Conservation (phyloP, 305 asterid species). For the Plantago lanceolata region DNA sequence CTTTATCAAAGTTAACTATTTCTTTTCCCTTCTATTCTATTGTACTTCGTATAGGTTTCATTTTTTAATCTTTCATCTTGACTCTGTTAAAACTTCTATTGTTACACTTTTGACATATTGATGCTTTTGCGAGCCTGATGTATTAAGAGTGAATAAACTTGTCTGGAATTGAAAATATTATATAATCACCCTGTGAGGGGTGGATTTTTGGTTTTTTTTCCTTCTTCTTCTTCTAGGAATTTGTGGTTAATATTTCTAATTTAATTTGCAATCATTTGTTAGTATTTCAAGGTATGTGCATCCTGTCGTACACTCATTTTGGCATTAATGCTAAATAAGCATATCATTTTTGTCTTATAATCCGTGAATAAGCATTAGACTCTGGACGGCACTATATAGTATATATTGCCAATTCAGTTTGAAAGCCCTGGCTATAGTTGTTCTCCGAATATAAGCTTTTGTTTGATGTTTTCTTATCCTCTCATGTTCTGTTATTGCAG, state of each 20-base stretch:
- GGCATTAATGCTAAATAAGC: constrained; percentile 16
- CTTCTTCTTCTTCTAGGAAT: too few relatives aligned
- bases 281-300: background rate
- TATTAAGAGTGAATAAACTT: background rate
- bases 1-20: background rate
- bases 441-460: constrained; percentile 3
- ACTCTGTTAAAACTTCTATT: background rate
- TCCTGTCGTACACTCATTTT: background rate
- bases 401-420: constrained; percentile 13
- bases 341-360: constrained; percentile 3
- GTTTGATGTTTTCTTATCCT: constrained; percentile 4
- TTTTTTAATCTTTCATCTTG: constrained; percentile 11
- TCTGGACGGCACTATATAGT: constrained; percentile 5
- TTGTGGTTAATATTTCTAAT: too few relatives aligned
- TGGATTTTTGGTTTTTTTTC: too few relatives aligned
- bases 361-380: constrained; percentile 8
- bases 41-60: background rate
- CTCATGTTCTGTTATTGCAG: constrained; percentile 40
- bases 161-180: constrained; percentile 7
- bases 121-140: background rate
- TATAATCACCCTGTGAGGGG: constrained; percentile 7
- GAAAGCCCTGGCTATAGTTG: background rate
- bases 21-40: background rate
- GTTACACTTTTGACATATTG: background rate
- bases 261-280: background rate